These are phyloP conservation scores for Syncephalis plumigaleata DNA, from an alignment of 371 early-diverging fungal genomes.

Conservation along the genomic window DNA sequence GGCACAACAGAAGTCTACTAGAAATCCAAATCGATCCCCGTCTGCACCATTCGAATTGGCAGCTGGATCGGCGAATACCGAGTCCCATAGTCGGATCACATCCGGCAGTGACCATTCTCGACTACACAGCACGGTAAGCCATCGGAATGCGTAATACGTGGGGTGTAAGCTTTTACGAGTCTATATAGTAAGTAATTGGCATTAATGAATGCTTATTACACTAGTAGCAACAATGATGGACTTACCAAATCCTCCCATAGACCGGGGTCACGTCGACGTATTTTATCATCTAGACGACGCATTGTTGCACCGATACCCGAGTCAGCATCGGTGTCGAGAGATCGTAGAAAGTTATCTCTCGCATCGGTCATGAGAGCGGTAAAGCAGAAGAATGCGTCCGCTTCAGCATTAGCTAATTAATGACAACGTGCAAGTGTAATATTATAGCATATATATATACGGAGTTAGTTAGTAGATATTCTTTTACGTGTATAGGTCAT, in stretches of 20 bases:
- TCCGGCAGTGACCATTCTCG: conserved; percentile 74
- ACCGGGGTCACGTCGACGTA: conserved; percentile 35
- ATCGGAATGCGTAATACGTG: conserved; percentile 68
- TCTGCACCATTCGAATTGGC: conserved; percentile 11
- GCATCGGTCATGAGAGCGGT: conserved; percentile 51
- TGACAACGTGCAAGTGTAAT: no score
- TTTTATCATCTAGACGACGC: conserved; percentile 31
- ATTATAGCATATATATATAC: no score
- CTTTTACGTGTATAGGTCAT: background rate
- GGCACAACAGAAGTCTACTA: conserved; percentile 55
- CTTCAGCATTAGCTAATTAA: conserved; percentile 53
- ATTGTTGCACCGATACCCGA: conserved; percentile 43
- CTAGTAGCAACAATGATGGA: no score
- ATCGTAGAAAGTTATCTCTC: conserved; percentile 64
- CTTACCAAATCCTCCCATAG: conserved; percentile 35
- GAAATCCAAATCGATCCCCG: conserved; percentile 40
- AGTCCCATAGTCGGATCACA: conserved; percentile 73
- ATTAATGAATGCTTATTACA: no score
- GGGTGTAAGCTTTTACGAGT: conserved; percentile 46
- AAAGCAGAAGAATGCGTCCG: conserved; percentile 72
- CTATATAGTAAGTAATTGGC: no score
- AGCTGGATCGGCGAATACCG: conserved; percentile 47
- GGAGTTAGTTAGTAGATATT: background rate
- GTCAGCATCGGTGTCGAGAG: conserved; percentile 34
- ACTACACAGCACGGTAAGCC: conserved; percentile 67